These are phyloP conservation scores for Aspergillus unguis DNA, from an alignment of 2,329 filamentous ascomycete genomes.

Conservation along the genomic window DNA sequence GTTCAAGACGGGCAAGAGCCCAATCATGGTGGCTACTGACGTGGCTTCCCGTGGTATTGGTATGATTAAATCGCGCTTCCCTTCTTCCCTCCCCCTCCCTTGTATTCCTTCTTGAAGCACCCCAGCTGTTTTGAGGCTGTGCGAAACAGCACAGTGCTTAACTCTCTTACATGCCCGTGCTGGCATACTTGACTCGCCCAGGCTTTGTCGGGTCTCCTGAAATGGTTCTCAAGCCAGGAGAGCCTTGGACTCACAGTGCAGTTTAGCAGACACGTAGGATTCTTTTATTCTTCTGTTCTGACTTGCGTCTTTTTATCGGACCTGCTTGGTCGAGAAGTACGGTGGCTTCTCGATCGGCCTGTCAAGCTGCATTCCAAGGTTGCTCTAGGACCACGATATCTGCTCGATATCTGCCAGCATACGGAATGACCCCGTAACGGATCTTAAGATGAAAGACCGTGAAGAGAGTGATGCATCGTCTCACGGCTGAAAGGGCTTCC, in stretches of 20 bases:
- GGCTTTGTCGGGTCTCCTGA: conserved; percentile 70
- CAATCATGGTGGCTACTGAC: conserved; percentile 99
- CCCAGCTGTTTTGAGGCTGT: conserved; percentile 52
- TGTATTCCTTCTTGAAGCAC: conserved; percentile 36
- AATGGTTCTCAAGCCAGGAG: conserved; percentile 75
- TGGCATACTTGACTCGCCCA: conserved; percentile 87
- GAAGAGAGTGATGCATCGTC: conserved; percentile 60
- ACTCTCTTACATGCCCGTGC: conserved; percentile 80
- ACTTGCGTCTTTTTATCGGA: conserved; percentile 63
- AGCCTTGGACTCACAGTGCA: conserved; percentile 82
- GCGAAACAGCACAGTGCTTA: conserved; percentile 72
- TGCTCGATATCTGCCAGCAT: conserved; percentile 57
- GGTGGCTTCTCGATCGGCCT: conserved; percentile 58
- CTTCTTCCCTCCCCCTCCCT: conserved; percentile 29
- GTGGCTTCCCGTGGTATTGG: conserved; percentile 99
- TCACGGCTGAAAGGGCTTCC: conserved; percentile 57
- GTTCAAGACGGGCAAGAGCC: conserved; percentile 99
- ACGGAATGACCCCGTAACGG: conserved; percentile 49
- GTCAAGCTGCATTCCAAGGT: conserved; percentile 74
- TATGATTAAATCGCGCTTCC: conserved; percentile 73
- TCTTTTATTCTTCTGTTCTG: conserved; percentile 55
- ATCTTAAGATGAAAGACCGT: conserved; percentile 44
- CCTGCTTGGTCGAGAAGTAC: conserved; percentile 68
- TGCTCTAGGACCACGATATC: conserved; percentile 62
- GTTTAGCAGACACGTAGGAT: conserved; percentile 57